These are phyloP conservation scores for Boletales sp. DNA, from an alignment of 768 basidiomycete species.

Conservation along the genomic window DNA sequence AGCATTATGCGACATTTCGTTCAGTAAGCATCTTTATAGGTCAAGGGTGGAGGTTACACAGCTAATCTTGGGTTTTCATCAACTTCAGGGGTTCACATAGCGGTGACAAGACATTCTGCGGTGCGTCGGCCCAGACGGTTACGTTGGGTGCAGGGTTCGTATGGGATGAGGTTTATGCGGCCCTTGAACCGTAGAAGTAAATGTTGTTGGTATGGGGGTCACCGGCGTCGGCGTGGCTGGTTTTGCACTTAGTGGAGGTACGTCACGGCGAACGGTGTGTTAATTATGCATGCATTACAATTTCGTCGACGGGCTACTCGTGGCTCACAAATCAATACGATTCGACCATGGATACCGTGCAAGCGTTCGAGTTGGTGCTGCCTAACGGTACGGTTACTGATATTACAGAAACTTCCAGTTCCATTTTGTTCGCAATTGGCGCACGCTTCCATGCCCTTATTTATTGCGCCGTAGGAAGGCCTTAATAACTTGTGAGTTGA, in stretches of 20 bases:
- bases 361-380: slow-evolving; percentile 52
- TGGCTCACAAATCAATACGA: slow-evolving; percentile 62
- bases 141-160: slow-evolving; percentile 39
- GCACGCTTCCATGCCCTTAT: neutral
- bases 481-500: slow-evolving; percentile 49
- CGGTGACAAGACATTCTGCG: slow-evolving; percentile 49
- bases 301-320: slow-evolving; percentile 7
- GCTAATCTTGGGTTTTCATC: slow-evolving; percentile 56
- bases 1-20: too few relatives aligned
- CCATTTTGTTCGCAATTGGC: slow-evolving; percentile 1
- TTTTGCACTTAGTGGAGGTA: slow-evolving; percentile 55
- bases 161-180: slow-evolving; percentile 64
- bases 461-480: slow-evolving; percentile 43
- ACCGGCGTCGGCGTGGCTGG: slow-evolving; percentile 57
- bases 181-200: slow-evolving; percentile 47
- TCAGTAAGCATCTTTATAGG: slow-evolving; percentile 27
- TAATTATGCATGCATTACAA: neutral
- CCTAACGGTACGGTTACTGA: slow-evolving; percentile 37
- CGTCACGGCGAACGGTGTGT: neutral
- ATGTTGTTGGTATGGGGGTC: slow-evolving; percentile 53
- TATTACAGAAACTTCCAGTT: slow-evolving; percentile 31
- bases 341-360: slow-evolving; percentile 51
- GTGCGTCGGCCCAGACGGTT: slow-evolving; percentile 35
- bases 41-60: slow-evolving; percentile 61
- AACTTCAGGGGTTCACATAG: slow-evolving; percentile 52